These are phyloP conservation scores for Heteromeles arbutifolia DNA, from an alignment of 306 rosid genomes.

Conservation along the genomic window DNA sequence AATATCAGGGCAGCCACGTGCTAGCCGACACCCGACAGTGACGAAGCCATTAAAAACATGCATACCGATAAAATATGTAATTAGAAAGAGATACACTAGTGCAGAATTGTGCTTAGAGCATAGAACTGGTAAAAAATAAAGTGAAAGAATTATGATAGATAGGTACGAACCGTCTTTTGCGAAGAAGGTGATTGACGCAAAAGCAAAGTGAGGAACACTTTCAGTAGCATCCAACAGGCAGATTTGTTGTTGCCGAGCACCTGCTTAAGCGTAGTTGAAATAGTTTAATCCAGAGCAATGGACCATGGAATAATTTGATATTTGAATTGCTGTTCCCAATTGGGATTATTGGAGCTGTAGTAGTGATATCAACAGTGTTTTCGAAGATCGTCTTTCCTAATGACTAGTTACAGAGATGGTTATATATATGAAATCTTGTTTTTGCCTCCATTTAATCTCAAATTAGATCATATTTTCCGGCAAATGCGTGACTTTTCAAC, in stretches of 20 bases:
- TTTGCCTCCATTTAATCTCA: neutral
- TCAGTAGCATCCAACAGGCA: constrained; percentile 13
- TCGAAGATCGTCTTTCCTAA: constrained; percentile 5
- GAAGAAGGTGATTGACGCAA: constrained; percentile 62
- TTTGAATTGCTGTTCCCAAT: constrained; percentile 32
- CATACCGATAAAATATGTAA: too few relatives aligned
- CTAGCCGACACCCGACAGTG: too few relatives aligned
- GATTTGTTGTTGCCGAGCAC: constrained; percentile 14
- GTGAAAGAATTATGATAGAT: too few relatives aligned
- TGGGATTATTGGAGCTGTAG: constrained; percentile 36
- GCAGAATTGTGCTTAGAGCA: too few relatives aligned
- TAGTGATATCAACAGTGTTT: constrained; percentile 20
- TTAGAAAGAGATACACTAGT: too few relatives aligned
- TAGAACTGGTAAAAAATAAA: too few relatives aligned
- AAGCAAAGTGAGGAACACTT: constrained; percentile 36
- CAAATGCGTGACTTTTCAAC: neutral
- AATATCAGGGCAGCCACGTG: too few relatives aligned
- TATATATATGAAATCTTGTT: constrained; percentile 1
- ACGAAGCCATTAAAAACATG: too few relatives aligned
- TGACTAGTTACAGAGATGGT: constrained; percentile 2
- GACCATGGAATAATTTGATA: constrained; percentile 40
- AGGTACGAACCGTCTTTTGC: constrained; percentile 63
- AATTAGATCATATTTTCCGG: neutral
- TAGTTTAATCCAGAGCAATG: constrained; percentile 28
- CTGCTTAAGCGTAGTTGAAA: constrained; percentile 8